Percentiles rank a stretch among this genome's conserved stretches.
Conservation (phyloP, 179 eudicot genomes). For the Beta corolliflora region DNA sequence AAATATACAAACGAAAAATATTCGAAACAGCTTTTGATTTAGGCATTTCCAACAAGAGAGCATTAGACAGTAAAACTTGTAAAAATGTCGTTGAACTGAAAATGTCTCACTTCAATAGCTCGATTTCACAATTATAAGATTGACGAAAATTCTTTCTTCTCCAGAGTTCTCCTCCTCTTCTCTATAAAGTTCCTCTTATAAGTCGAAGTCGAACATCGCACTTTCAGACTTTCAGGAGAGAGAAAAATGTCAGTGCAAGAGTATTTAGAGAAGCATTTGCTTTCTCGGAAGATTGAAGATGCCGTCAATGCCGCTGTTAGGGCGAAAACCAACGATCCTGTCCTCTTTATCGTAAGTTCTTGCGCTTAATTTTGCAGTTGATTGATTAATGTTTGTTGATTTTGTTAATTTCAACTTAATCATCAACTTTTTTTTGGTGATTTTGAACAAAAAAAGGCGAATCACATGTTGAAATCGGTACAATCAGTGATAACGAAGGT, state of each 20-base stretch:
- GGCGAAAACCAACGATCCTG: conserved; percentile 88
- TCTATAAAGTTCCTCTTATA: not conserved
- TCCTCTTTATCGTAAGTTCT: conserved; percentile 69
- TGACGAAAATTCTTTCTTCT: not conserved
- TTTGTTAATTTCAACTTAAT: conserved; percentile 4
- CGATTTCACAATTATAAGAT: not conserved
- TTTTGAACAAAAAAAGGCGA: conserved; percentile 47
- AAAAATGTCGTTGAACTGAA: not conserved
- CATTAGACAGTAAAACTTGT: no score
- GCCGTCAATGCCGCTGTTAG: conserved; percentile 98
- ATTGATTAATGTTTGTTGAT: not conserved
- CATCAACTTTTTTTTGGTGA: not conserved
- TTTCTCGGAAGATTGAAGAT: conserved; percentile 91
- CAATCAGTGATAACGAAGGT: conserved; percentile 88
- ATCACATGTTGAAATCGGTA: conserved; percentile 94
- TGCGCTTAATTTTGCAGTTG: not conserved
- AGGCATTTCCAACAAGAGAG: no score
- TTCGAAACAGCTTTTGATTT: no score
- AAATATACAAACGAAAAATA: no score
- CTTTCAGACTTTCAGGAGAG: not conserved
- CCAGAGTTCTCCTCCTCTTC: not conserved
- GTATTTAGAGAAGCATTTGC: conserved; percentile 83
- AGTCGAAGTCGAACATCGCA: not conserved
- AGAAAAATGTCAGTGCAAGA: conserved; percentile 85
- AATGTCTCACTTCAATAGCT: not conserved